Base-by-base conservation (phyloP, 768 basidiomycete species). In the Boletus sp. region DNA sequence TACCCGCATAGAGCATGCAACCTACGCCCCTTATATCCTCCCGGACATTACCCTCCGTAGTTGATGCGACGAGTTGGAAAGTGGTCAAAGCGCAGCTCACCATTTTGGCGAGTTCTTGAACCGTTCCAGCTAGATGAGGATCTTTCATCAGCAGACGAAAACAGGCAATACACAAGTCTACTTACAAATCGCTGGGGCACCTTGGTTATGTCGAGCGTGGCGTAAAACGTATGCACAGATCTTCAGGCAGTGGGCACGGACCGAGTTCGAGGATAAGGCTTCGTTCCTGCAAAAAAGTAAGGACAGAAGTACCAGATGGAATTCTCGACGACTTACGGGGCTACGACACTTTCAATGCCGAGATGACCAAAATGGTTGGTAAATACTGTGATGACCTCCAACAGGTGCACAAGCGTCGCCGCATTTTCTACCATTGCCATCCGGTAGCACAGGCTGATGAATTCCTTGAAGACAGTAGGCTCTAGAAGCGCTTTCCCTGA, bases 401-500 rank as follows among this genome's bases (percentile, higher is more conserved):
- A 74, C 21, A 98, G 77, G 51, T 87, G 81, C 0, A 81, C 73
- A 62, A 93, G 88, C 30, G 92, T 80, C 0, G 63, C 73, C 1
- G 90, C 84, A 0, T 85, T 75, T 65, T 96, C 94, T 0, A 89
- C 90, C 80, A 98, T 84, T 0, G 88, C 91, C 72, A 98, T 83
- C 6, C 96, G 83, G 66, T 96, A 93, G 66, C 87, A 92, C 5
- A 98, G 75, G 44, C 86, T 87, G 60, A 88, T 83, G 41, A 98
- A 84, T 71, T 99, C 96, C 44, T 93, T 91, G 64, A 96, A 96
- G 27, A 92, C 82, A 0, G 84, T 79, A 2, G 87, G 85, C 37
- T 95, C 88, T 54, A 89, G 76, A 33, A 98, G 79, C 0, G 87
- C 90, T 29, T 79, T 82, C 1, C 96, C 96, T 2, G 87, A 82